Evolutionary conservation across 140 eudicot species (phyloP), one percentile per base, ranked within the genome.

Genomic region (Anethum foeniculum): DNA sequence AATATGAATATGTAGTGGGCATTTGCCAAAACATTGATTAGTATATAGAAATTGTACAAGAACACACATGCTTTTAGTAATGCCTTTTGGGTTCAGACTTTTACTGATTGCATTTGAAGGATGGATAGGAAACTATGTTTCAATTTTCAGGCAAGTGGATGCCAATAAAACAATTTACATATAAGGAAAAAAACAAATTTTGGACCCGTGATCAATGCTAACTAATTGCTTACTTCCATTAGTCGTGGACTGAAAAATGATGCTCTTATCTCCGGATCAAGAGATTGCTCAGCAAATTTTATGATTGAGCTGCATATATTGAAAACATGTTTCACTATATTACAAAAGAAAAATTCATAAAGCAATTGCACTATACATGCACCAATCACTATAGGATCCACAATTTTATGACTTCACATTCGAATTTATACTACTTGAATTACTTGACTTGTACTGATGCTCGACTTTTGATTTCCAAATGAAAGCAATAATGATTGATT

Each of bases 161-260:
- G 73, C 8, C 41, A 67, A 3, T 28, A 67, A 11, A 67, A 67
- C 41, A 67, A 67, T 67, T 27, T 30, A 30, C 75, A 69, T 28
- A 34, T 15, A 8, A 44, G 48, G 14, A 34, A 34, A 69, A 39
- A 8, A 19, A 34, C 12, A 71, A 1, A 18, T 21, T 4, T 3
- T 38, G 5, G 64, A 71, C 21, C 30, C 25, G 68, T 75, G 23
- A n/a, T 39, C 36, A 46, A 77, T 49, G 28, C 7, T 39, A 67
- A 58, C 39, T 79, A 78, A 84, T 48, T 77, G 48, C 51, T 54
- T 85, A 92, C 98, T 97, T 94, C 98, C 98, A 92, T 90, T 52
- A 94, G 96, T 32, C 98, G 90, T 81, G 98, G 98, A 90, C 98
- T 92, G 80, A 94, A 94, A 81, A 86, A 84, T 75, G 97, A 88